Evolutionary conservation across 2,329 filamentous ascomycete species (phyloP).

Genomic region (Microsporum audouinii): DNA sequence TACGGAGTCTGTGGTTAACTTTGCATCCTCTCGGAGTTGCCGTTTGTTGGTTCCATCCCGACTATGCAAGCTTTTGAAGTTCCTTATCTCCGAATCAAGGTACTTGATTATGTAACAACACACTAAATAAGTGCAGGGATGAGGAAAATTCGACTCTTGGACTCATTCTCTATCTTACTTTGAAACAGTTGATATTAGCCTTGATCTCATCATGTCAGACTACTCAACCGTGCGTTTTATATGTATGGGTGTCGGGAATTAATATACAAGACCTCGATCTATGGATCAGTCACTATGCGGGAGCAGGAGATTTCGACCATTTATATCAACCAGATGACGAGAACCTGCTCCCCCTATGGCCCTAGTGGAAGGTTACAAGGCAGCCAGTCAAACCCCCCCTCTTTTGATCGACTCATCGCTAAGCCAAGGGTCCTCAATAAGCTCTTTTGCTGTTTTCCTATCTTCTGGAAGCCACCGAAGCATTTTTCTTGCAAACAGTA

Average conservation of each 20-base stretch:
- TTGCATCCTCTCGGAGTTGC: not conserved
- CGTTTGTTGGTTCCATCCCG: not conserved
- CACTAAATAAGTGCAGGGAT: not conserved
- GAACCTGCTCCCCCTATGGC: not conserved
- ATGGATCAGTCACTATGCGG: too few species aligned
- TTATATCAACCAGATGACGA: not conserved
- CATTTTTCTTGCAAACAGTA: slow-evolving; percentile 22
- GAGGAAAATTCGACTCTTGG: too few species aligned
- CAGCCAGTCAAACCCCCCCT: not conserved
- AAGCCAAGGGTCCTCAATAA: slow-evolving; percentile 22
- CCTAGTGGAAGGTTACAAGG: not conserved
- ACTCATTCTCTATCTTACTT: not conserved
- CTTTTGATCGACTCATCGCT: not conserved
- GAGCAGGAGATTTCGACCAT: too few species aligned
- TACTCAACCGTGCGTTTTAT: too few species aligned
- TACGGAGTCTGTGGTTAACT: not conserved
- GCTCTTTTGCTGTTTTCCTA: slow-evolving; percentile 21
- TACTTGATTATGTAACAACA: not conserved
- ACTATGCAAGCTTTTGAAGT: not conserved
- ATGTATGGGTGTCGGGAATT: too few species aligned
- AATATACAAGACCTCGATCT: too few species aligned
- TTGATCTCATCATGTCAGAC: too few species aligned
- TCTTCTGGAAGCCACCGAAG: slow-evolving; percentile 25
- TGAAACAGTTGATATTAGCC: too few species aligned
- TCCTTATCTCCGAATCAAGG: not conserved